Percentiles rank a stretch among this genome's conserved stretches.
Conservation (phyloP, 768 basidiomycete genomes). For the Hericium rajendrae region DNA sequence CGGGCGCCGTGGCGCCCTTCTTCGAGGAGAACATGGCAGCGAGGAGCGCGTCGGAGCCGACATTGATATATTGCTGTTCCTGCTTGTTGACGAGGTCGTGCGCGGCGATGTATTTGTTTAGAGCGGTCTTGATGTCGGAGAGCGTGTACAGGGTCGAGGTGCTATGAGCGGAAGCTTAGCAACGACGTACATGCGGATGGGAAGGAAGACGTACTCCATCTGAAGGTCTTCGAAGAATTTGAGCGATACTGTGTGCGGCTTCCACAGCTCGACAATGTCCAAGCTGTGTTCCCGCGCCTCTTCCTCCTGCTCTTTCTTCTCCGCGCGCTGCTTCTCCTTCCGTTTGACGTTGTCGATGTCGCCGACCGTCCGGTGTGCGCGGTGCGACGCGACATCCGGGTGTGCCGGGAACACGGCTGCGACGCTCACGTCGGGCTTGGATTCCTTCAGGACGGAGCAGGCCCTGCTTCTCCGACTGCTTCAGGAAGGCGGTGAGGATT, state of each 20-base stretch:
- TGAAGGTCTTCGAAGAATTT: conserved; percentile 56
- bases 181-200: background rate
- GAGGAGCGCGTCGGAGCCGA: conserved; percentile 35
- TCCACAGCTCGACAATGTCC: conserved; percentile 63
- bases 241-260: conserved; percentile 49
- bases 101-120: conserved; percentile 54
- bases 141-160: conserved; percentile 43
- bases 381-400: conserved; percentile 44
- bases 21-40: conserved; percentile 21
- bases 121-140: conserved; percentile 42
- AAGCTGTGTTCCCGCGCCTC: conserved; percentile 37
- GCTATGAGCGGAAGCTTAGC: conserved; percentile 25
- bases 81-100: conserved; percentile 54
- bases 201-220: conserved; percentile 40
- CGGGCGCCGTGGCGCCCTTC: conserved; percentile 15
- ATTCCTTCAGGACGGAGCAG: conserved; percentile 65
- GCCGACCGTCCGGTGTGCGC: conserved; percentile 46
- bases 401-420: conserved; percentile 48
- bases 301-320: conserved; percentile 41
- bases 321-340: conserved; percentile 46
- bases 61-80: conserved; percentile 63
- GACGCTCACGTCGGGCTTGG: conserved; percentile 21
- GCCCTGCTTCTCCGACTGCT: conserved; percentile 61
- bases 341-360: conserved; percentile 56
- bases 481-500: conserved; percentile 80